Conservation (phyloP, 495 filamentous ascomycete species). For the Achaetomiella virescens region DNA sequence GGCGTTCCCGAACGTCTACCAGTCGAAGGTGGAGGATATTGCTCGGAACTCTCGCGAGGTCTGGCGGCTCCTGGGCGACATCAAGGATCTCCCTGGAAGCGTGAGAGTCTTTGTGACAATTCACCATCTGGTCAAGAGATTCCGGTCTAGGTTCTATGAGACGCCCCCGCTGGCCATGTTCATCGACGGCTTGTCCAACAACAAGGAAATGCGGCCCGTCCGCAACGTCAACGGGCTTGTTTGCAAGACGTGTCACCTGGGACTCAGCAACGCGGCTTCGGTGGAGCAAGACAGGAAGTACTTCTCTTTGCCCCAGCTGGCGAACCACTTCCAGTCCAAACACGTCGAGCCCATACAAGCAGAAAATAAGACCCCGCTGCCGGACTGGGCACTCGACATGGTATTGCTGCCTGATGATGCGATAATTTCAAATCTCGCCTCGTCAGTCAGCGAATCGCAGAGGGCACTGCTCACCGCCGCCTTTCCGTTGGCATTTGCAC, state of each 20-base stretch:
- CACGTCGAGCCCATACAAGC: slow-evolving; percentile 43
- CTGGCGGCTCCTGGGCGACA: slow-evolving; percentile 53
- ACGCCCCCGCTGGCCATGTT: slow-evolving; percentile 55
- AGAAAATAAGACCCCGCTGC: slow-evolving; percentile 15
- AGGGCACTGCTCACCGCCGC: slow-evolving; percentile 54
- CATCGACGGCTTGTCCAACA: slow-evolving; percentile 58
- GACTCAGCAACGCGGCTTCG: slow-evolving; percentile 28
- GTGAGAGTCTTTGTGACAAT: slow-evolving; percentile 59
- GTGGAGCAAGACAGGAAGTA: slow-evolving; percentile 41
- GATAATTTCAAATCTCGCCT: slow-evolving; percentile 41
- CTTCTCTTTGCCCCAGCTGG: slow-evolving; percentile 55
- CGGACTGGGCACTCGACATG: slow-evolving; percentile 67
- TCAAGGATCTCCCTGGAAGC: slow-evolving; percentile 57
- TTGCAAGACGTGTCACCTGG: slow-evolving; percentile 54
- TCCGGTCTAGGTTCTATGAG: slow-evolving; percentile 47
- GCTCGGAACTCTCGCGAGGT: slow-evolving; percentile 53
- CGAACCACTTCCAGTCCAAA: slow-evolving; percentile 60
- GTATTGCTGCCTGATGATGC: slow-evolving; percentile 55
- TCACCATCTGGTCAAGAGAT: slow-evolving; percentile 52
- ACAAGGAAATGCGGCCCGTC: slow-evolving; percentile 59
- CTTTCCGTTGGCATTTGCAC: slow-evolving; percentile 40
- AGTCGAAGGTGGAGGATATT: slow-evolving; percentile 52
- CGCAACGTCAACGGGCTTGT: slow-evolving; percentile 58
- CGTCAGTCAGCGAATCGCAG: slow-evolving; percentile 44
- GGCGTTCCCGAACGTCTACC: slow-evolving; percentile 34